Evolutionary conservation across 768 basidiomycete species (phyloP), one percentile per base, ranked within the genome.

Genomic region (Xerocomellus intermedius): DNA sequence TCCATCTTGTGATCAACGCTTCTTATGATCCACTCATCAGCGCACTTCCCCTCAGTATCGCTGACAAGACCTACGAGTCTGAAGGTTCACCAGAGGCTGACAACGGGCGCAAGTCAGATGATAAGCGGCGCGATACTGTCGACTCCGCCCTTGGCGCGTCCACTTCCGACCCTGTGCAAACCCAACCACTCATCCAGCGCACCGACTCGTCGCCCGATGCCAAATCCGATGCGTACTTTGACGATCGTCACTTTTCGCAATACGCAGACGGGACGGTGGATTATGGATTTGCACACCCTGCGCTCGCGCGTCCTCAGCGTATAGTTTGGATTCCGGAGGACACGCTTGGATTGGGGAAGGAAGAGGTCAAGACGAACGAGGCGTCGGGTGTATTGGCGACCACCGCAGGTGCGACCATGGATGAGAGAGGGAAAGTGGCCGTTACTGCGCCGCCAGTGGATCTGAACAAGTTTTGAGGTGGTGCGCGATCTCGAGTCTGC

Each of bases 281-380:
- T 47, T 84, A 85, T 64, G 87, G 88, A 13, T 98, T 96, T 74
- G 85, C 89, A 43, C 96, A 96, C 63, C 96, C 96, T 16, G 93
- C 93, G 8, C 79, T 82, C 51, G 82, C 76, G 57, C 72, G 83
- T 48, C 83, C 89, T 44, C 91, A 94, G 72, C 79, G 86, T 58
- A 77, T 83, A 5, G 75, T 98, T 32, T 98, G 96, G 96, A 70
- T 98, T 50, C 91, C 96, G 21, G 71, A 74, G 37, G 96, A 98
- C 67, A 62, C 71, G 7, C 59, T 60, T 21, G 68, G 68, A n/a
- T 32, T 93, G 50, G 82, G 78, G 1, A 72, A 75, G 36, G 82
- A 81, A 56, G 90, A 91, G 74, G 83, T 80, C 59, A 67, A 73
- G 57, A 81, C 72, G 58, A 85, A 85, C 67, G 66, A 62, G 56